These are phyloP conservation scores for Auxenochlorella pyrenoidosa DNA, from an alignment of 139 green algal species.

Conservation along the genomic window DNA sequence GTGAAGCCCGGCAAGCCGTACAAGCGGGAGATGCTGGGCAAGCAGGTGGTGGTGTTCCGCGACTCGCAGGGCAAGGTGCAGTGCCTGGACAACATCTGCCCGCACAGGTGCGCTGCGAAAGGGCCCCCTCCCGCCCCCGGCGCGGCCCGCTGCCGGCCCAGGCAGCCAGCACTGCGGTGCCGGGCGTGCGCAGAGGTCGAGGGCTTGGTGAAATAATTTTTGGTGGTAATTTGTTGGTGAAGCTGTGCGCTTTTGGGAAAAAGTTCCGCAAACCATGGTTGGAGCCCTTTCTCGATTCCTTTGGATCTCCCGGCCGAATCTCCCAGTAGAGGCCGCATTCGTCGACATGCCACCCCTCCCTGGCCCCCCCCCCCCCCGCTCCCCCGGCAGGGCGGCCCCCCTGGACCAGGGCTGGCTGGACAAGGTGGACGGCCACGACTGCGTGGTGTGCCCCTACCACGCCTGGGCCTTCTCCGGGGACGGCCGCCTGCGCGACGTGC, in stretches of 20 bases:
- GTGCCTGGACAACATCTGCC: conserved; percentile 81
- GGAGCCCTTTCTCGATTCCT: too few relatives aligned
- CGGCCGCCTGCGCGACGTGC: conserved; percentile 59
- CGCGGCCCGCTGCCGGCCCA: too few relatives aligned
- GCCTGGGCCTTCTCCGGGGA: conserved; percentile 82
- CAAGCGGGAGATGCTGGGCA: background rate
- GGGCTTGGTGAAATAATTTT: too few relatives aligned
- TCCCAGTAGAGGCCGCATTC: too few relatives aligned
- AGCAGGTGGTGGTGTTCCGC: conserved; percentile 1
- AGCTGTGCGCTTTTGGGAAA: too few relatives aligned
- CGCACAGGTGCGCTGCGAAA: conserved; percentile 73
- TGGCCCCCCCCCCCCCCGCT: background rate
- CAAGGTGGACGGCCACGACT: conserved; percentile 56
- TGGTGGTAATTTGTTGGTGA: too few relatives aligned
- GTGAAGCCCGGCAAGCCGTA: background rate
- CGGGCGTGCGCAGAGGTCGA: too few relatives aligned
- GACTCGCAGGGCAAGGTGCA: conserved; percentile 57
- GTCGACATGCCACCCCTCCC: too few relatives aligned
- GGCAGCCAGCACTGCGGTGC: too few relatives aligned
- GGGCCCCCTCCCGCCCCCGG: too few relatives aligned
- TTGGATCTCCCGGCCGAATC: too few relatives aligned
- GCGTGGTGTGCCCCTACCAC: conserved; percentile 75
- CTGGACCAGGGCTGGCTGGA: conserved; percentile 61
- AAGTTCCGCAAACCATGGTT: too few relatives aligned
- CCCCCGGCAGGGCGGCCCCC: conserved; percentile 56